Evolutionary conservation across 139 green algal genomes (phyloP), one percentile per base, ranked within the genome.

Genomic region (Zygnema cylindricum): DNA sequence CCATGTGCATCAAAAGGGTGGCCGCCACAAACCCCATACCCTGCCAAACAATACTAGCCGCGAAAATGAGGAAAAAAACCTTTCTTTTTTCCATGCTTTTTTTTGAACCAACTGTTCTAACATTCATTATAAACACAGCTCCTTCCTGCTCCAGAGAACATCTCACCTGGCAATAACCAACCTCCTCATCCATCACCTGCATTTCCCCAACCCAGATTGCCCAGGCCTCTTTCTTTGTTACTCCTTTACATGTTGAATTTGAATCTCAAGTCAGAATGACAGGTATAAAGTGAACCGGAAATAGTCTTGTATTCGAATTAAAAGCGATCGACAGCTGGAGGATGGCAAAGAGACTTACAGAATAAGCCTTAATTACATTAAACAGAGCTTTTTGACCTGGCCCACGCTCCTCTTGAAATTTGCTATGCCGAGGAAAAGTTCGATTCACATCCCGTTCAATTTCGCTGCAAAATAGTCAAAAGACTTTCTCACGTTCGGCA

Each of bases 371-470:
- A 54, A 98, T 93, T 84, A 98, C 92, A 36, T 94, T 89, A 92
- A 96, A 98, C 43, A 98, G 94, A 36, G 94, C 90, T 73, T 92
- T 87, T 92, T 98, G 94, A 1, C 92, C 55, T 35, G 76, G 3
- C 7, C 81, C 75, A 22, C 21, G 7, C 69, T 88, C n/a, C 1
- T 92, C 76, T n/a, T 40, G 38, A 69, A 99, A 98, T 76, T 96
- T 88, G 0, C 95, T 94, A 88, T 98, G 94, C 92, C 98, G 95
- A 0, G 97, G 97, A 91, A 99, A 99, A 40, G 97, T 99, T 77
- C 97, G 94, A 86, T 96, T 91, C 79, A 99, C 95, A 92, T 99
- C 97, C 0, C 97, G 93, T 42, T 81, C 43, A 73, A 99, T 99
- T 81, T 91, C 87, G 38, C 82, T 91, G 86, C 81, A 7, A 7